A percentile compares a stretch with the other conserved stretches of the same genome.
phyloP scores from a whole-genome alignment of 495 filamentous ascomycete genomes.

The Sordaria brevicollis region DNA sequence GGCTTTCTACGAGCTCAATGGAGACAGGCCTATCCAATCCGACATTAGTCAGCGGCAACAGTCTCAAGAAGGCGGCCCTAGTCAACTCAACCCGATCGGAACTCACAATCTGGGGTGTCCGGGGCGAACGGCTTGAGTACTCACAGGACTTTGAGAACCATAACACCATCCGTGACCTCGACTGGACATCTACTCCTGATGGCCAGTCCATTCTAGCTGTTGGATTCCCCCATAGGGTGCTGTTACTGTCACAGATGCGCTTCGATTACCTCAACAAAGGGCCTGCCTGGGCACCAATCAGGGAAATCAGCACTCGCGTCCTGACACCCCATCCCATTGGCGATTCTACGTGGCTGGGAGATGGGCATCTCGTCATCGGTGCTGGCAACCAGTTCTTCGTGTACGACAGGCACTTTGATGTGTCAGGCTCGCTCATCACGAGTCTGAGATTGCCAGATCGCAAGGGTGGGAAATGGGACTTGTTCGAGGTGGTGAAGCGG shows the following conservation, averaged over 20 bases:
- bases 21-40: constrained; percentile 68
- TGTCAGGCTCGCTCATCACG: constrained; percentile 50
- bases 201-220: constrained; percentile 85
- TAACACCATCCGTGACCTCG: constrained; percentile 74
- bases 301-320: constrained; percentile 71
- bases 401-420: constrained; percentile 63
- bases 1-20: constrained; percentile 75
- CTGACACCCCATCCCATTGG: constrained; percentile 87
- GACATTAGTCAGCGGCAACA: constrained; percentile 75
- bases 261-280: constrained; percentile 87
- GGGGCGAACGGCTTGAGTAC: constrained; percentile 73
- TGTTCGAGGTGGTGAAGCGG: constrained; percentile 72
- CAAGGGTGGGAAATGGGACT: constrained; percentile 38
- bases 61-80: constrained; percentile 76
- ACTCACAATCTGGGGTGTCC: constrained; percentile 86
- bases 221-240: constrained; percentile 74
- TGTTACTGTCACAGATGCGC: constrained; percentile 81
- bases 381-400: constrained; percentile 91
- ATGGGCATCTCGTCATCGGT: constrained; percentile 75
- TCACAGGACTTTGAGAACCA: constrained; percentile 59
- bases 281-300: constrained; percentile 80
- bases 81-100: constrained; percentile 64
- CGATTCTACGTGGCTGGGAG: constrained; percentile 81
- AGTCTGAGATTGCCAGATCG: constrained; percentile 51
- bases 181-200: constrained; percentile 92